Conservation (phyloP, 2,329 filamentous ascomycete species). For the Aspergillus piperis region DNA sequence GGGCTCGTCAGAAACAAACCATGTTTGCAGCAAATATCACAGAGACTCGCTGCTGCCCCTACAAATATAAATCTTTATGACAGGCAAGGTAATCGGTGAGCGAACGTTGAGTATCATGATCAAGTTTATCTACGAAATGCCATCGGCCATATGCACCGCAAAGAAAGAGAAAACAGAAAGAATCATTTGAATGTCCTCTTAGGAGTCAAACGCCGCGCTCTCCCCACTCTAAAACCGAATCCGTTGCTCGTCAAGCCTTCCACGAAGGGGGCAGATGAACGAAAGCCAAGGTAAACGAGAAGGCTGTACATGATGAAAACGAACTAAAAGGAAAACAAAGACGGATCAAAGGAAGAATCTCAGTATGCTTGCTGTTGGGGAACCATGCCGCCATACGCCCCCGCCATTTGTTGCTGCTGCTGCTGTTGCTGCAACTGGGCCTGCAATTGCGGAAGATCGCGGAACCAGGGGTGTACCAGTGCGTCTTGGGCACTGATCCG, state of each 20-base stretch:
- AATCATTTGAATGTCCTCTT: slow-evolving; percentile 7
- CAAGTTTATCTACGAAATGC: neutral
- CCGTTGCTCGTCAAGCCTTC: slow-evolving; percentile 31
- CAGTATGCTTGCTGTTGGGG: slow-evolving; percentile 40
- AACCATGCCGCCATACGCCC: slow-evolving; percentile 42
- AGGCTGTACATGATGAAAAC: neutral
- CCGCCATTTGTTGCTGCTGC: slow-evolving; percentile 40
- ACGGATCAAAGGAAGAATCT: neutral
- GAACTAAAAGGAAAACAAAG: neutral
- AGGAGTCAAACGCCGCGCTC: slow-evolving; percentile 23
- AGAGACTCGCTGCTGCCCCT: too few relatives aligned
- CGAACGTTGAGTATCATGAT: neutral
- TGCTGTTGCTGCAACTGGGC: slow-evolving; percentile 48
- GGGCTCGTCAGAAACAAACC: too few relatives aligned
- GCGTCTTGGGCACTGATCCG: slow-evolving; percentile 86
- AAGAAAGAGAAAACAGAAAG: slow-evolving; percentile 2
- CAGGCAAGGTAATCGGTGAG: neutral
- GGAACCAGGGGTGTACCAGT: slow-evolving; percentile 90
- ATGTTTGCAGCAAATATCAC: too few relatives aligned
- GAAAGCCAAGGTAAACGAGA: neutral
- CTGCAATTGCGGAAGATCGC: slow-evolving; percentile 60
- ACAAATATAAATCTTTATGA: too few relatives aligned
- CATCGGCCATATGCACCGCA: neutral
- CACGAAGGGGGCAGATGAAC: neutral
- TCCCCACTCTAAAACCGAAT: slow-evolving; percentile 30